Conservation (phyloP, 345 rosid species). For the Jatropha curcas region DNA sequence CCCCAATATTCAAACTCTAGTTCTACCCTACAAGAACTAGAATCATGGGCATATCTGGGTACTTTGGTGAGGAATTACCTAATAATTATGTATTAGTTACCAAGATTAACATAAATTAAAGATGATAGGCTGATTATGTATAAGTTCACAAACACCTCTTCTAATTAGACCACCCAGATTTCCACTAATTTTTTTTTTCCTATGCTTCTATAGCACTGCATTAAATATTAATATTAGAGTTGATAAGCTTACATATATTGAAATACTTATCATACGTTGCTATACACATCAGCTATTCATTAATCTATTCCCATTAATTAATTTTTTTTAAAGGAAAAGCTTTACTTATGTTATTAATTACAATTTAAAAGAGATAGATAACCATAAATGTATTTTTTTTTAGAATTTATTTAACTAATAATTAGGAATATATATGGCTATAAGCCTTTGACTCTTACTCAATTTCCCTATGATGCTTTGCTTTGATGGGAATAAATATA, state of each 20-base stretch:
- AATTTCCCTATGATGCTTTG: no score
- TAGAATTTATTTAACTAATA: no score
- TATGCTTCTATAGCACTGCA: no score
- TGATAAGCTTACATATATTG: not conserved
- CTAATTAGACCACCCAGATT: constrained; percentile 59
- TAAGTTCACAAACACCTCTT: constrained; percentile 37
- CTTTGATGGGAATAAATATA: no score
- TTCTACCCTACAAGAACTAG: not conserved
- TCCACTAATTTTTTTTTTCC: constrained; percentile 60
- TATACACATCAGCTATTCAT: not conserved
- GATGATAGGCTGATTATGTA: constrained; percentile 38
- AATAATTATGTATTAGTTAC: no score
- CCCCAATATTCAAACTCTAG: no score
- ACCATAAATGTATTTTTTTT: no score
- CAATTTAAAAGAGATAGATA: no score
- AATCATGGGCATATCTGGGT: not conserved
- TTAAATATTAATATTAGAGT: not conserved
- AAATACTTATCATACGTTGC: not conserved
- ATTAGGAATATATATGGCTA: no score
- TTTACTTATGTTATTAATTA: no score
- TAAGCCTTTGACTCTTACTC: not conserved
- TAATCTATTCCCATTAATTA: no score
- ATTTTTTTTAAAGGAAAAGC: no score
- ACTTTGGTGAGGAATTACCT: not conserved
- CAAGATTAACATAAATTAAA: constrained; percentile 19